These are phyloP conservation scores for Zopfia rhizophila DNA, from an alignment of 2,329 filamentous ascomycete genomes.

Conservation along the genomic window DNA sequence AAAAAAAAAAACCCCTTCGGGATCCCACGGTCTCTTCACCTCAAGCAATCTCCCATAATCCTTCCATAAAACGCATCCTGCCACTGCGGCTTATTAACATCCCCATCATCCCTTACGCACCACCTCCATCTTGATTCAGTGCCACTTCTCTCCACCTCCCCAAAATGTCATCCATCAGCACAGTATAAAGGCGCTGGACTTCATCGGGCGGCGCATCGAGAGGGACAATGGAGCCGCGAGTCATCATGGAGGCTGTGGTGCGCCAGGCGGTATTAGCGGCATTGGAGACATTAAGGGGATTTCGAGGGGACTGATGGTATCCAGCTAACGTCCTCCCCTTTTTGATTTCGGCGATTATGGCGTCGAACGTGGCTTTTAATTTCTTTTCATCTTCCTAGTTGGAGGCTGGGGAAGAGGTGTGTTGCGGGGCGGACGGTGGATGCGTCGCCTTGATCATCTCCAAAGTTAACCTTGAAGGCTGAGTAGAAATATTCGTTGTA, in stretches of 20 bases:
- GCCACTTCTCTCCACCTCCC: conserved; percentile 29
- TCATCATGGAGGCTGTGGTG: conserved; percentile 33
- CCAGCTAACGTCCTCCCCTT: conserved; percentile 47
- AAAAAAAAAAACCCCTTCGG: conserved; percentile 48
- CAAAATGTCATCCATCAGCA: conserved; percentile 29
- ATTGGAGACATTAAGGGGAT: conserved; percentile 32
- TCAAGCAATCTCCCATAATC: conserved; percentile 37
- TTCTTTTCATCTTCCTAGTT: conserved; percentile 46
- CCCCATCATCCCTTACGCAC: conserved; percentile 40
- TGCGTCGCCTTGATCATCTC: conserved; percentile 39
- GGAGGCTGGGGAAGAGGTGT: conserved; percentile 43
- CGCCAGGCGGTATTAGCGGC: conserved; percentile 38
- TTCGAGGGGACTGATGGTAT: conserved; percentile 49
- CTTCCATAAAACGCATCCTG: conserved; percentile 33
- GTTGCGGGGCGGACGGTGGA: conserved; percentile 41
- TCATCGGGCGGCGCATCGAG: conserved; percentile 26
- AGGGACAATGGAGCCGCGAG: conserved; percentile 25
- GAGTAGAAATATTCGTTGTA: conserved; percentile 40
- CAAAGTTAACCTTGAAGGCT: conserved; percentile 44
- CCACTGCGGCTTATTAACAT: conserved; percentile 32
- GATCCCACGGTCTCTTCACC: conserved; percentile 44
- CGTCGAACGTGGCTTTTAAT: conserved; percentile 40
- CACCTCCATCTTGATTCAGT: conserved; percentile 35
- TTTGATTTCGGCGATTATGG: conserved; percentile 45
- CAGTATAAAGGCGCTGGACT: conserved; percentile 20